Conservation (phyloP, 2,329 filamentous ascomycete genomes). For the Colletotrichum cordylinicola region DNA sequence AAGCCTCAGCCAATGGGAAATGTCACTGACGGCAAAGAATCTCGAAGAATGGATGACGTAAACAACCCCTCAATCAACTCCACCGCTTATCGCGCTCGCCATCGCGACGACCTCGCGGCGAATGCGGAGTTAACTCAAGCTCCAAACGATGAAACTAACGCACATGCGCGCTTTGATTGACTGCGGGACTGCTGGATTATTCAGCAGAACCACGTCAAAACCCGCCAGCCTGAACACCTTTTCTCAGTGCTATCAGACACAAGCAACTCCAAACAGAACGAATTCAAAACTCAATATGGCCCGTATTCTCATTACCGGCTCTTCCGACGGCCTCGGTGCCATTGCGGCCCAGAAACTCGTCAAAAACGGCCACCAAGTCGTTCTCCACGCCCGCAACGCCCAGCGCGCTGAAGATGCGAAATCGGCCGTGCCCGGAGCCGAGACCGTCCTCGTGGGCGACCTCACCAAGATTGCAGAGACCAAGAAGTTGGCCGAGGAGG, state of each 20-base stretch:
- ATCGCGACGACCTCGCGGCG: not conserved
- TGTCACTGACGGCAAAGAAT: not conserved
- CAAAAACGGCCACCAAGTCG: conserved; percentile 58
- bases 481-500: conserved; percentile 54
- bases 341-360: conserved; percentile 55
- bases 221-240: not conserved
- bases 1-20: not conserved
- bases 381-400: conserved; percentile 62
- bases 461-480: conserved; percentile 55
- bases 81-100: not conserved
- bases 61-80: not conserved
- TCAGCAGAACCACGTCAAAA: not conserved
- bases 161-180: not conserved
- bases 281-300: not conserved
- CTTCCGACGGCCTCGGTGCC: conserved; percentile 61
- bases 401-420: conserved; percentile 55
- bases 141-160: not conserved
- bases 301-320: conserved; percentile 54
- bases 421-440: conserved; percentile 52
- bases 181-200: not conserved
- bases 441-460: conserved; percentile 57
- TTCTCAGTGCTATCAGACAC: not conserved
- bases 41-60: not conserved
- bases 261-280: not conserved
- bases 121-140: not conserved